Base-by-base conservation (phyloP, 768 basidiomycete species). In the Nidularia sp. region DNA sequence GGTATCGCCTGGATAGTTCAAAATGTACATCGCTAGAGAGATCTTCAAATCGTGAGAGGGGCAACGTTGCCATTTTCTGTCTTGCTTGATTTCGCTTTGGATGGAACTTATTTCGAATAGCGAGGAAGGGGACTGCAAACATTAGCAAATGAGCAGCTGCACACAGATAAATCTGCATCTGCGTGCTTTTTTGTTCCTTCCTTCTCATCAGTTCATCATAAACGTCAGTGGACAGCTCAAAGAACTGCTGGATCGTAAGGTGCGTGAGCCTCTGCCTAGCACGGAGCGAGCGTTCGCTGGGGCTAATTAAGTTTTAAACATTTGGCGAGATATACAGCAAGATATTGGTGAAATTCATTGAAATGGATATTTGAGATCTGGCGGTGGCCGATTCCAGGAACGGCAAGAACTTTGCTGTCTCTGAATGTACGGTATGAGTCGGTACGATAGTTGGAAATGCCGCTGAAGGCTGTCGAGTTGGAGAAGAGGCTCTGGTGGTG, bases 11-110 rank as follows among this genome's bases (percentile, higher is more conserved):
- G n/a, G 87, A 84, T 34, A 99, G 77, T 65, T 99, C 97, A 62
- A 83, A 96, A 70, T 90, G 96, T 2, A 99, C 95, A 68, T 99
- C 97, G 54, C 91, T 92, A 2, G 93, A 94, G 12, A 98, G 78
- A 64, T 98, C 95, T 67, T 94, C 90, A 73, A 98, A 98, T 8
- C 95, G 80, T 29, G 86, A 77, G 15, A 84, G 76, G 1, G 94
- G 93, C 13, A 98, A 79, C 0, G 94, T 98, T 1, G 96, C 93
- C 33, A 98, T 82, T 70, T 98, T 98, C 70, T 98, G 96, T 36
- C 96, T 82, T 1, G 96, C 96, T 71, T 97, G 96, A 66, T 98
- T 98, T 47, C 97, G 86, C 70, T 98, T 99, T 6, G 96, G 95
- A 69, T 98, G 97, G 66, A 98, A 98, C 57, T 98, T 95, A 51